Evolutionary conservation across 2,329 filamentous ascomycete genomes (phyloP), one percentile per base, ranked within the genome.

Genomic region (Colletotrichum zoysiae): DNA sequence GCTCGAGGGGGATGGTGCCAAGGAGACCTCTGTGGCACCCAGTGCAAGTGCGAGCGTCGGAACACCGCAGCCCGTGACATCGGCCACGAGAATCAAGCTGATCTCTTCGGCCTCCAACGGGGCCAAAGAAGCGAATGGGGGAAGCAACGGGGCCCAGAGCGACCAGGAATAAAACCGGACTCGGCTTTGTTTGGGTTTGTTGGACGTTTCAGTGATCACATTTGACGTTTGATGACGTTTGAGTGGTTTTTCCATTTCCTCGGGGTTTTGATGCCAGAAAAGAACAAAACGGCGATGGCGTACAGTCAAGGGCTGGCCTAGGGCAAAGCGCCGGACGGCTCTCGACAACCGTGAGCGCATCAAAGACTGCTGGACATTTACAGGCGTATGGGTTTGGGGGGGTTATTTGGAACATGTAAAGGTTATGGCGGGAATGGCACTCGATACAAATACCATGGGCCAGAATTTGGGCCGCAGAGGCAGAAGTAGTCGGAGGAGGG

Each of bases 11-110:
- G 81, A 83, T 16, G 62, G 48, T 7, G 75, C 65, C 38, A 83
- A 84, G 73, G 82, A 82, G 55, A 81, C 78, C 63, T 84, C 83
- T 20, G 80, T 77, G 46, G 84, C 87, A 40, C 87, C 88, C n/a
- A 70, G 66, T 30, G 67, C 48, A 9, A 88, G 87, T 16, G 86
- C 89, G 7, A 88, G 83, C 71, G 86, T 86, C 23, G 87, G 88
- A 62, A 95, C 93, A 35, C 92, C 93, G 33, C 86, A 91, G 77
- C 87, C 90, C 46, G 80, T 85, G 73, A 80, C 86, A 35, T 86
- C 84, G 74, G 82, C 86, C 18, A 90, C 89, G 5, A 86, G 91
- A 68, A 95, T 95, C 82, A 95, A 92, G 84, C 85, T 95, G 73
- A 92, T 86, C 57, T 84, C 82, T 50, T 84, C 79, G 71, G 76